Evolutionary conservation across 306 rosid species (phyloP).

Genomic region (Corylus americana): DNA sequence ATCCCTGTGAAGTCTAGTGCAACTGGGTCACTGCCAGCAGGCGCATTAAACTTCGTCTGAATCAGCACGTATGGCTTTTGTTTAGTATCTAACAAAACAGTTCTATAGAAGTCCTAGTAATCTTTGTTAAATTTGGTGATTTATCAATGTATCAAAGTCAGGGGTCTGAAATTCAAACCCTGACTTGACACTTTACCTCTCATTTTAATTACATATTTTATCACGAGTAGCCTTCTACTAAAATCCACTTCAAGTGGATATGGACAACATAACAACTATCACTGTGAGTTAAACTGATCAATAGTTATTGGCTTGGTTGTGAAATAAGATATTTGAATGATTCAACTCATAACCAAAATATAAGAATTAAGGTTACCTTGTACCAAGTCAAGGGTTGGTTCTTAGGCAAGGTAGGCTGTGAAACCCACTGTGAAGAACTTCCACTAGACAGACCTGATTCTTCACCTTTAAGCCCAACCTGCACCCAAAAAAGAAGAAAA

Average conservation of each 20-base stretch:
- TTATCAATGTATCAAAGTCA: no score
- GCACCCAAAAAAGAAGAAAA: constrained; percentile 23
- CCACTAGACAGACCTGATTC: constrained; percentile 57
- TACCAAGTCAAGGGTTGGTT: constrained; percentile 88
- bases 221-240: neutral
- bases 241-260: neutral
- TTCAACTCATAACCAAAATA: neutral
- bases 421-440: constrained; percentile 65
- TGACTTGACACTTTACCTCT: no score
- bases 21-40: constrained; percentile 72
- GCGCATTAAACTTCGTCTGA: constrained; percentile 68
- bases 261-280: neutral
- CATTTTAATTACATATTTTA: no score
- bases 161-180: no score
- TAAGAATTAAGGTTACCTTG: constrained; percentile 61
- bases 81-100: constrained; percentile 30
- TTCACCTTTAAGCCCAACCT: constrained; percentile 92
- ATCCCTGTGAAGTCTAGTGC: constrained; percentile 84
- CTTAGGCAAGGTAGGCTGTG: constrained; percentile 64
- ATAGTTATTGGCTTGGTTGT: neutral
- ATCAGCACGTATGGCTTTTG: constrained; percentile 25
- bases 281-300: neutral
- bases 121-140: no score
- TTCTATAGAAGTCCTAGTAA: neutral
- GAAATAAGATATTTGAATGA: neutral